Conservation (phyloP, 305 asterid genomes). For the Fraxinus sp. region DNA sequence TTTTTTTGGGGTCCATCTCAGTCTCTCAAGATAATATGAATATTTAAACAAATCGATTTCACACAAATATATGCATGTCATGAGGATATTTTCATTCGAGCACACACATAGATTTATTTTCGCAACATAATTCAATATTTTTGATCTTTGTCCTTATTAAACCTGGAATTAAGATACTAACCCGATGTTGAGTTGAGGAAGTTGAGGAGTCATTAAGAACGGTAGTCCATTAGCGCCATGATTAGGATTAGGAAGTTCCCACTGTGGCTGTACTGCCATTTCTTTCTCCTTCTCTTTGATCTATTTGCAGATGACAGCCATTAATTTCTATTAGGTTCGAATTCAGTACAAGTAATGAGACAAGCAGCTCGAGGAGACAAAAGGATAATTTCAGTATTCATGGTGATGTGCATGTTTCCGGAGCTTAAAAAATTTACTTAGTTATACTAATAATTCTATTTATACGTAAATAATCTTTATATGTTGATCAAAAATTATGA, state of each 20-base stretch:
- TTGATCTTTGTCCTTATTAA: background rate
- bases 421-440: background rate
- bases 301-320: constrained; percentile 25
- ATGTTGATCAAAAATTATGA: background rate
- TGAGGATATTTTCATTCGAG: background rate
- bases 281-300: constrained; percentile 67
- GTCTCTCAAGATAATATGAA: background rate
- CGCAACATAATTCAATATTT: too few relatives aligned
- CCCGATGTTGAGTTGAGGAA: constrained; percentile 57
- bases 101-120: background rate
- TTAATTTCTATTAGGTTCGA: background rate
- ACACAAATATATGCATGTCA: background rate
- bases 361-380: background rate
- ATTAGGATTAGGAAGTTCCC: constrained; percentile 50
- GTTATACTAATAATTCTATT: too few relatives aligned
- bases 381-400: background rate
- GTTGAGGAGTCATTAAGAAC: constrained; percentile 47
- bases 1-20: background rate
- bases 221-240: constrained; percentile 34
- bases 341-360: background rate
- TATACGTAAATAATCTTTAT: too few relatives aligned
- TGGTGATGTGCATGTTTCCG: background rate
- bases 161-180: constrained; percentile 4
- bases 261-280: constrained; percentile 39
- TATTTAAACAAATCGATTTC: background rate